Evolutionary conservation across 192 early-diverging fungal species (phyloP), one percentile per base, ranked within the genome.

Genomic region (Coemansia sp.): DNA sequence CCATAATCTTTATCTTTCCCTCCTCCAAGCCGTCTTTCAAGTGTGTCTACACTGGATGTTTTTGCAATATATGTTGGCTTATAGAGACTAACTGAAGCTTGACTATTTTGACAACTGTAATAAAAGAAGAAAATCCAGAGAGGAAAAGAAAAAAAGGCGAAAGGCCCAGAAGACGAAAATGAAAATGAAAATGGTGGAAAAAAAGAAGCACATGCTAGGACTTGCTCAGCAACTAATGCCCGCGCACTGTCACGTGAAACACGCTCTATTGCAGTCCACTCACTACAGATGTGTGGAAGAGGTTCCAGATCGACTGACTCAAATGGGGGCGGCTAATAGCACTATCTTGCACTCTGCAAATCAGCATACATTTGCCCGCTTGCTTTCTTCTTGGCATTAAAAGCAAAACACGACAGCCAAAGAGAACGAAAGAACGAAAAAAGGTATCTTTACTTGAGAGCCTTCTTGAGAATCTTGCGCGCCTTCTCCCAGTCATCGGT

Each of bases 401-500:
- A 44, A 45, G 13, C 10, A 23, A 6, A 7, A 53, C 43, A 37
- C 16, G 47, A 47, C 43, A 63, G 43, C 11, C 7, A 63, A 45
- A 62, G 26, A 43, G 47, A 48, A n/a, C 21, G 19, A 23, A 21
- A 32, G 21, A 26, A 48, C 60, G 40, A 61, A 42, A 44, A 61
- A 61, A 44, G 38, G 8, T 26, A 13, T 10, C 13, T 57, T 66
- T 66, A 83, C 63, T 75, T 83, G 39, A 94, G 76, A 9, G 87
- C 86, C 73, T 92, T 91, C 74, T 95, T 96, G 67, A 98, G 85
- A 56, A 92, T 87, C 75, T 90, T 89, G 75, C 95, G 95, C 6
- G 95, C 89, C 43, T 89, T 86, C 72, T 91, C 89, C 81, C 87
- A 88, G 72, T 91, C 88, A 44, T 96, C 92, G 42, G 93, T 94